These are phyloP conservation scores for Teratosphaeria destructans DNA, from an alignment of 2,329 filamentous ascomycete genomes.

Conservation along the genomic window DNA sequence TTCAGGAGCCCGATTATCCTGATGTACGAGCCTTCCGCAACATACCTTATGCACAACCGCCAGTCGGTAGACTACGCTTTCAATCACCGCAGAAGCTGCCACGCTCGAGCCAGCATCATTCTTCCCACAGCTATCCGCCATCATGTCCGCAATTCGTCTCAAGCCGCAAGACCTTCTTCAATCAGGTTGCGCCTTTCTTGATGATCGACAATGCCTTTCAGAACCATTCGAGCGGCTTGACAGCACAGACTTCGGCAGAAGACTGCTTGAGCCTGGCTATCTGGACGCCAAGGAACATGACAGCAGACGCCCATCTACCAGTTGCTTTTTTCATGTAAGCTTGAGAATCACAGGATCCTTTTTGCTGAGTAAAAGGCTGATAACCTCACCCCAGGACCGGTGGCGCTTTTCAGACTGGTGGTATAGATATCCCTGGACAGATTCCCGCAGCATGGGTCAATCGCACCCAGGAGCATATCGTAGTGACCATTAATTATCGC, in stretches of 20 bases:
- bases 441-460: neutral
- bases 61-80: neutral
- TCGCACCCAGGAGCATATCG: neutral
- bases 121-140: neutral
- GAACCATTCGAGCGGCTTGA: neutral
- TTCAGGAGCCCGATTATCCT: neutral
- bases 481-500: neutral
- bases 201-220: neutral
- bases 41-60: neutral
- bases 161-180: neutral
- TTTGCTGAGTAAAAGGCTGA: neutral
- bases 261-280: neutral
- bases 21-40: neutral
- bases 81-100: neutral
- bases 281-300: neutral
- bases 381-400: neutral
- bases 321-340: neutral
- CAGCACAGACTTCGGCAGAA: neutral
- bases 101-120: neutral
- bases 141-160: neutral
- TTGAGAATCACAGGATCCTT: neutral
- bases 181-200: neutral
- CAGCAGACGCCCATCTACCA: neutral
- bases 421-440: neutral
- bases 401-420: neutral